Conservation (phyloP, 352 stramenopile genomes). For the Globisporangium emineosum region DNA sequence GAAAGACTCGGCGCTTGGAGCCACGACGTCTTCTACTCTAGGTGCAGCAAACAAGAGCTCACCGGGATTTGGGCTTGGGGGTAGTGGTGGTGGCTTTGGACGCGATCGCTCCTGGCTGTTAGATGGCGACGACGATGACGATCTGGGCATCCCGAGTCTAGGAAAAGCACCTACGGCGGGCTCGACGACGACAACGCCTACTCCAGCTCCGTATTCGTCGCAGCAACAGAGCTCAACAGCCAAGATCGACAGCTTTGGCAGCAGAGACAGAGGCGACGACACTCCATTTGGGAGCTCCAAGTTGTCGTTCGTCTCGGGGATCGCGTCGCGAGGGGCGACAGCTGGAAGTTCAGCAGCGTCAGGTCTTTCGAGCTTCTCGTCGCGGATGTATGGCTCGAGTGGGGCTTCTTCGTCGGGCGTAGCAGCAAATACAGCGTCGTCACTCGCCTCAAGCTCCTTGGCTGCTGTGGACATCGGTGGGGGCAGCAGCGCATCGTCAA, state of each 20-base stretch:
- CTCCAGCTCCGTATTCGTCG: not conserved
- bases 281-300: not conserved
- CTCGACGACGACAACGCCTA: not conserved
- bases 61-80: not conserved
- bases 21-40: not conserved
- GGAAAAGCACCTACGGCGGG: too few species aligned
- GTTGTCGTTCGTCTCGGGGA: constrained; percentile 4
- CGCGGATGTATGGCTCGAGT: constrained; percentile 12
- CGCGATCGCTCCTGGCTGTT: constrained; percentile 58
- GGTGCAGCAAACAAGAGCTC: not conserved
- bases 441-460: not conserved
- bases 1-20: not conserved
- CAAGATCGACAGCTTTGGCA: not conserved
- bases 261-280: not conserved
- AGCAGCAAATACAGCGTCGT: not conserved
- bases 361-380: constrained; percentile 4
- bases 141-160: constrained; percentile 1
- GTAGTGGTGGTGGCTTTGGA: constrained; percentile 31
- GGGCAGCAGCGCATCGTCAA: too few species aligned
- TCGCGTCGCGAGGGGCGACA: not conserved
- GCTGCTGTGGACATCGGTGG: not conserved
- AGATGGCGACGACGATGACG: constrained; percentile 37
- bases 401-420: not conserved
- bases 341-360: not conserved
- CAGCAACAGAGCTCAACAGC: not conserved